Evolutionary conservation across 2,329 filamentous ascomycete species (phyloP).

Genomic region (Talaromyces verruculosus): DNA sequence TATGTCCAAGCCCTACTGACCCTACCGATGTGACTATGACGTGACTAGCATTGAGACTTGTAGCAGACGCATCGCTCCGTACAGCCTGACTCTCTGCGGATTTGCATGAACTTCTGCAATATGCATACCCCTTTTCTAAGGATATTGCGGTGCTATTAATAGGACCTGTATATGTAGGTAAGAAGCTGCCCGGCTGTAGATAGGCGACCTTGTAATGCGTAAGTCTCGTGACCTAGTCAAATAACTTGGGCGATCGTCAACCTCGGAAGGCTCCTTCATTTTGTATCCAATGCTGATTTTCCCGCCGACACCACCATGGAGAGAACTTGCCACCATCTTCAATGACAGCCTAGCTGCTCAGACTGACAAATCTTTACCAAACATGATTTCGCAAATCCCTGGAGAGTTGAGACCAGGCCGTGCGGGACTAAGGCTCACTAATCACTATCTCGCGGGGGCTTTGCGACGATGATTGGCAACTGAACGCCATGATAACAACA

Average conservation of each 20-base stretch:
- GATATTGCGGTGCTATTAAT: neutral
- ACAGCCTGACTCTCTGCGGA: neutral
- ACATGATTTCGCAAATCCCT: neutral
- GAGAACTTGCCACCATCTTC: neutral
- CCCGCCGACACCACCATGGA: neutral
- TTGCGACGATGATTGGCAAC: constrained; percentile 9
- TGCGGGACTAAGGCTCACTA: neutral
- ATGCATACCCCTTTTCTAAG: neutral
- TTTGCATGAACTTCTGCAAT: neutral
- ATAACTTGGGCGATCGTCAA: neutral
- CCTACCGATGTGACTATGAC: neutral
- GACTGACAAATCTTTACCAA: neutral
- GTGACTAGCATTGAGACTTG: neutral
- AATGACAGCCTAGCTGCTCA: neutral
- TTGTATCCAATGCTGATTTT: neutral
- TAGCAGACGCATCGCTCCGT: neutral
- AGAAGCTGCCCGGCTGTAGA: neutral
- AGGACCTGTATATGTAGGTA: neutral
- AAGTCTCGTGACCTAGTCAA: neutral
- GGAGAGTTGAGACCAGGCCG: neutral
- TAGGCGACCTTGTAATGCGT: neutral
- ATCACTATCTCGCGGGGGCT: neutral
- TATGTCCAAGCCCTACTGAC: neutral
- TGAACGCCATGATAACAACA: neutral
- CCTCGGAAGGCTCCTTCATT: neutral